Conservation (phyloP, 768 basidiomycete species). For the Dacryopinax primogenitus region DNA sequence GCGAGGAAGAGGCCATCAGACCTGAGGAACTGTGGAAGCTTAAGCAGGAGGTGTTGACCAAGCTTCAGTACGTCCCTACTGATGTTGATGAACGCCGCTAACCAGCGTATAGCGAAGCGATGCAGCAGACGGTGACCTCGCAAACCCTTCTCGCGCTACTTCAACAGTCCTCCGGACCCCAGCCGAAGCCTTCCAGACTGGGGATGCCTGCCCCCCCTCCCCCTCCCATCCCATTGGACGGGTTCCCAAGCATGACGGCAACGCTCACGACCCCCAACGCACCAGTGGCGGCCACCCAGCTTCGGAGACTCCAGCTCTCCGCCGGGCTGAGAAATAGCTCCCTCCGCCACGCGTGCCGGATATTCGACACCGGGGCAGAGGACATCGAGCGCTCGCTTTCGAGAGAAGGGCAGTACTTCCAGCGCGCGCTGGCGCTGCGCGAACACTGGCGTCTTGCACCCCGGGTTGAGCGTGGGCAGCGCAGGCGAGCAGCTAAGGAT, state of each 20-base stretch:
- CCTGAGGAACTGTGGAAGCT: background rate
- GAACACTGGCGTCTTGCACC: background rate
- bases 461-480: background rate
- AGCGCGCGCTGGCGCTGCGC: background rate
- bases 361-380: background rate
- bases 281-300: background rate
- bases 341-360: background rate
- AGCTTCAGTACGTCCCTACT: background rate
- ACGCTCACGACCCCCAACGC: background rate
- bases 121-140: background rate
- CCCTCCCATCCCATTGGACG: background rate
- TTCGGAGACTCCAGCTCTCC: background rate
- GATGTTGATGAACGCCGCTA: background rate
- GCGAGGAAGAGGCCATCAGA: background rate
- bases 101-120: background rate
- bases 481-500: background rate
- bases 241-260: background rate
- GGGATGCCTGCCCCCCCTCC: background rate
- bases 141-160: conserved; percentile 2
- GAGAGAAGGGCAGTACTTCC: background rate
- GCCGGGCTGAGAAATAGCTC: background rate
- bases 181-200: background rate
- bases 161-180: background rate
- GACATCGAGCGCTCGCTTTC: background rate
- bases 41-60: background rate